Evolutionary conservation across 306 rosid species (phyloP).

Genomic region (Trifolium repens): DNA sequence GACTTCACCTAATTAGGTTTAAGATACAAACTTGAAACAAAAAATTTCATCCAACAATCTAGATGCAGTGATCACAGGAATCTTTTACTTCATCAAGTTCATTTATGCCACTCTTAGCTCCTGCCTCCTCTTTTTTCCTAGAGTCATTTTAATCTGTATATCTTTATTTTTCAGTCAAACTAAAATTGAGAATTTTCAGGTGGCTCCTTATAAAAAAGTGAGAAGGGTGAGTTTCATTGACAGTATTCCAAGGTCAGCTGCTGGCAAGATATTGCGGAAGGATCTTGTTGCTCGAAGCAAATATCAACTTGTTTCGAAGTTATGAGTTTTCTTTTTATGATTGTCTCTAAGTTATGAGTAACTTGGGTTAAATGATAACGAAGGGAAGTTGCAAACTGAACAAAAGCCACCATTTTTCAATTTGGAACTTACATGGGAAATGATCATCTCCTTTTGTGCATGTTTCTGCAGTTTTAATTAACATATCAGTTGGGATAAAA

Average conservation of each 20-base stretch:
- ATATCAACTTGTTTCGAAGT: slow-evolving; percentile 55
- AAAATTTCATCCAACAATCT: neutral
- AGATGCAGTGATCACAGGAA: neutral
- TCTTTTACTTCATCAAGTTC: neutral
- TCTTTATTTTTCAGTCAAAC: slow-evolving; percentile 13
- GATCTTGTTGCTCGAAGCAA: slow-evolving; percentile 70
- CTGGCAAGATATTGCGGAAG: slow-evolving; percentile 94
- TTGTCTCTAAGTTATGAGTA: neutral
- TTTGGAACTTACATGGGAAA: slow-evolving; percentile 14
- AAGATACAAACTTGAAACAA: neutral
- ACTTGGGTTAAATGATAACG: neutral
- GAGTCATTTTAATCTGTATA: neutral
- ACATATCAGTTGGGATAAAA: neutral
- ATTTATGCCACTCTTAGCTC: neutral
- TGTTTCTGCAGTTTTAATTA: neutral
- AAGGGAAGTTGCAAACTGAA: slow-evolving; percentile 4
- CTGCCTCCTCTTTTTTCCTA: neutral
- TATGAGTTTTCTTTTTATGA: slow-evolving; percentile 41
- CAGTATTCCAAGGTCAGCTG: slow-evolving; percentile 78
- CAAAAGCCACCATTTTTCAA: neutral
- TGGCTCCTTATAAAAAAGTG: slow-evolving; percentile 88
- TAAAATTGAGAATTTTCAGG: slow-evolving; percentile 55
- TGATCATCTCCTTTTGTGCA: neutral
- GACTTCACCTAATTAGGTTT: too few relatives aligned
- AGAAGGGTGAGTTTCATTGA: slow-evolving; percentile 69